Evolutionary conservation across 176 grass and related monocot species (phyloP).

Genomic region (Aegilops bicornis): DNA sequence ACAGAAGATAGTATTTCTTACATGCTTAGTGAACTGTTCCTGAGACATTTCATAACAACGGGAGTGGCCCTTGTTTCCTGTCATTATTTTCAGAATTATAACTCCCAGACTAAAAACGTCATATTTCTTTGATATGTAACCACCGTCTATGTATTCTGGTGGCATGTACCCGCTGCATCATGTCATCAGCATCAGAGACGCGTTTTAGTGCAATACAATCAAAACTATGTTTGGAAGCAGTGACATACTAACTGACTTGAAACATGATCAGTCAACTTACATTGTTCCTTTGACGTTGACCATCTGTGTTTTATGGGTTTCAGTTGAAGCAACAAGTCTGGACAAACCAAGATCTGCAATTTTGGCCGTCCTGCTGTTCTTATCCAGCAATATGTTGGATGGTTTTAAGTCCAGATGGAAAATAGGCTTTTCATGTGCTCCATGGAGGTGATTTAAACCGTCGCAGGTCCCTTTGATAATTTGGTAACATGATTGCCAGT

Average conservation of each 20-base stretch:
- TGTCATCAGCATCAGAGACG: too few species aligned
- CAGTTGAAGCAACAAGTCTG: background rate
- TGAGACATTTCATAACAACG: background rate
- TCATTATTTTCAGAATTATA: too few species aligned
- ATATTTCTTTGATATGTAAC: too few species aligned
- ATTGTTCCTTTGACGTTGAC: background rate
- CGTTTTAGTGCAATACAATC: too few species aligned
- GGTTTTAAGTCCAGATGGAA: background rate
- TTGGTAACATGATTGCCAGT: background rate
- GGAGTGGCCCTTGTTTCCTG: background rate
- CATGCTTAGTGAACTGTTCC: background rate
- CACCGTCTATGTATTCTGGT: too few species aligned
- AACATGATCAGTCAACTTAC: background rate
- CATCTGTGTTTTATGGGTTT: background rate
- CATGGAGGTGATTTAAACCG: too few species aligned
- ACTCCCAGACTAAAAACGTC: too few species aligned
- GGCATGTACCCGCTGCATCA: background rate
- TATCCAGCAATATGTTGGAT: background rate
- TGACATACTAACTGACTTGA: too few species aligned
- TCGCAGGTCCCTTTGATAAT: conserved; percentile 4
- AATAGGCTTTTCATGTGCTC: too few species aligned
- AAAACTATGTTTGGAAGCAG: too few species aligned
- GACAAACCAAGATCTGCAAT: conserved; percentile 2
- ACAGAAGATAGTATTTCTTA: background rate
- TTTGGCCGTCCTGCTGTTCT: background rate